A percentile compares a stretch with the other conserved stretches of the same genome.
phyloP scores from a whole-genome alignment of 2,329 filamentous ascomycete species.

The Periconia sp. region DNA sequence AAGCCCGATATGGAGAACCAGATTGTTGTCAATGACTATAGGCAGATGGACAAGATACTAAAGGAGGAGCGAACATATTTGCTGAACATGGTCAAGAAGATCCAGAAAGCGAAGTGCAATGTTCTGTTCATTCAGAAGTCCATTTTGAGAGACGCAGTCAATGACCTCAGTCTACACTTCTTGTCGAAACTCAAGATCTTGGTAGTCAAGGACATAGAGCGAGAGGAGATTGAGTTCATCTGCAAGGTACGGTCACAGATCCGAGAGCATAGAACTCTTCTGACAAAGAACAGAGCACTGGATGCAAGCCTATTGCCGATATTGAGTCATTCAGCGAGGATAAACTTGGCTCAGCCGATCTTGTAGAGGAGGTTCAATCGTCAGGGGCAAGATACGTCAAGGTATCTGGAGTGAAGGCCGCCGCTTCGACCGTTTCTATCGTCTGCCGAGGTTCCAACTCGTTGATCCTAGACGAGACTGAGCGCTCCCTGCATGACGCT shows the following conservation, averaged over 20 bases:
- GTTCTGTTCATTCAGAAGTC: conserved; percentile 98
- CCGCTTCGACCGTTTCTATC: conserved; percentile 87
- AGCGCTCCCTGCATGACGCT: conserved; percentile 94
- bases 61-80: conserved; percentile 99
- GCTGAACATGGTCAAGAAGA: conserved; percentile 99
- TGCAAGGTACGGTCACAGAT: conserved; percentile 68
- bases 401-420: conserved; percentile 86
- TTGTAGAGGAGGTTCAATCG: conserved; percentile 89
- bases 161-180: conserved; percentile 97
- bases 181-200: conserved; percentile 95
- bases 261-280: too few species aligned
- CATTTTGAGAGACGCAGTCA: conserved; percentile 95
- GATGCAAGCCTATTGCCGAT: conserved; percentile 98
- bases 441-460: conserved; percentile 93
- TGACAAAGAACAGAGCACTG: conserved; percentile 67
- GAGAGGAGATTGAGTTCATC: conserved; percentile 98
- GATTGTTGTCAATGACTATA: conserved; percentile 98
- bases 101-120: conserved; percentile 99
- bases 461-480: conserved; percentile 94
- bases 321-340: conserved; percentile 99
- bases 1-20: conserved; percentile 99
- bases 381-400: conserved; percentile 93
- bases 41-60: conserved; percentile 99
- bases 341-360: conserved; percentile 91
- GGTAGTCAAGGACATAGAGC: conserved; percentile 96